Evolutionary conservation across 1,139 yeast species (phyloP), one percentile per base, ranked within the genome.

Genomic region (Pneumocystis canis): DNA sequence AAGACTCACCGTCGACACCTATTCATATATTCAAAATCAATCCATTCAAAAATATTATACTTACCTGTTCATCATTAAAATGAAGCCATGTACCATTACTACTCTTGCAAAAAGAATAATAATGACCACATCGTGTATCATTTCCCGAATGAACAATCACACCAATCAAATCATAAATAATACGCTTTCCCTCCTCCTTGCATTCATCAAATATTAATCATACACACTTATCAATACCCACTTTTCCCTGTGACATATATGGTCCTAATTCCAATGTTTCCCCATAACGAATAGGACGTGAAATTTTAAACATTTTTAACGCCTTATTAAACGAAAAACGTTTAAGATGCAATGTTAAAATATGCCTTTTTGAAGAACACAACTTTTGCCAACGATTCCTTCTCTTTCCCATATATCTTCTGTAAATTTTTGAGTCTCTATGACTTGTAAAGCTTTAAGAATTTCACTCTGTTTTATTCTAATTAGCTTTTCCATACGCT

Each of bases 131-230:
- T 60, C 90, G 84, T 16, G 90, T 84, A 0, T 96, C 87, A 66
- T 97, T 80, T 56, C 98, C 98, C 71, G 89, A 96, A 72, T 92
- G 99, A 20, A 89, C 90, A 66, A 90, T 87, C 25, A 90, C 96
- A 25, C 92, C 83, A n/a, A 82, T 79, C 66, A 92, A 79, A 71
- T 84, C 85, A 74, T 92, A 92, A 64, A 79, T 78, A 9, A 83
- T 81, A 0, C 85, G 58, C 7, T 54, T 32, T 54, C n/a, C 25
- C 39, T 54, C n/a, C n/a, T n/a, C n/a, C n/a, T n/a, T n/a, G n/a
- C n/a, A n/a, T n/a, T n/a, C n/a, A n/a, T n/a, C n/a, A n/a, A n/a
- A n/a, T n/a, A n/a, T n/a, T n/a, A n/a, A n/a, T n/a, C n/a, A n/a
- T n/a, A n/a, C n/a, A n/a, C n/a, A n/a, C n/a, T n/a, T n/a, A n/a